phyloP scores from a whole-genome alignment of 1,139 yeast species.

The Suhomyces choctaworum region DNA sequence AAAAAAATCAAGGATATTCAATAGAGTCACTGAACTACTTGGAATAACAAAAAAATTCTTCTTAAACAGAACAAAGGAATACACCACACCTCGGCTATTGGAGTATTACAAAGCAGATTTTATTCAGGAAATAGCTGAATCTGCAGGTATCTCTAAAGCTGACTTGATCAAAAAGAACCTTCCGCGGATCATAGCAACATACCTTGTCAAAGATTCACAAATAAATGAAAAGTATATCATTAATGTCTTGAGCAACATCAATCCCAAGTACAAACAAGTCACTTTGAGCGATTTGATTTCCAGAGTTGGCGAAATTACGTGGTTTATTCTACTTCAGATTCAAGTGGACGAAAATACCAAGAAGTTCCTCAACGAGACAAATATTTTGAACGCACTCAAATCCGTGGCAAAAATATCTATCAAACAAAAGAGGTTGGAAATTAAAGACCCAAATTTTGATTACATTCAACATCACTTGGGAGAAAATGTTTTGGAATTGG shows the following conservation, averaged over 20 bases:
- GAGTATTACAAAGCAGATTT: slow-evolving; percentile 64
- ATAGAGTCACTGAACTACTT: slow-evolving; percentile 61
- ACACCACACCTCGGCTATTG: slow-evolving; percentile 75
- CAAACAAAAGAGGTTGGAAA: slow-evolving; percentile 17
- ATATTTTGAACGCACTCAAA: slow-evolving; percentile 41
- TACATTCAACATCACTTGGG: slow-evolving; percentile 38
- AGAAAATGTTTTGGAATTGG: slow-evolving; percentile 70
- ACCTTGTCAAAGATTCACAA: slow-evolving; percentile 37
- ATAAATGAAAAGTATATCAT: slow-evolving; percentile 53
- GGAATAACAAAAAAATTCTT: slow-evolving; percentile 64
- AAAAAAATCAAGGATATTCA: slow-evolving; percentile 57
- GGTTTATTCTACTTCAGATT: slow-evolving; percentile 43
- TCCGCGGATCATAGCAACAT: slow-evolving; percentile 43
- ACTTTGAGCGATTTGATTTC: slow-evolving; percentile 47
- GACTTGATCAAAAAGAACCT: slow-evolving; percentile 38
- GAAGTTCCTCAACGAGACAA: slow-evolving; percentile 28
- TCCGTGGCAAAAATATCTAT: slow-evolving; percentile 38
- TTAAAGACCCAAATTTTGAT: slow-evolving; percentile 9
- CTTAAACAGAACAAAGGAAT: slow-evolving; percentile 65
- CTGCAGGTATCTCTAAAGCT: slow-evolving; percentile 34
- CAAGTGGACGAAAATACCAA: slow-evolving; percentile 31
- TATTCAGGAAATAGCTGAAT: slow-evolving; percentile 53
- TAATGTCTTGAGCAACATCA: slow-evolving; percentile 54
- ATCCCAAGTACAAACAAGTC: slow-evolving; percentile 42
- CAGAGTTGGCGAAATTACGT: slow-evolving; percentile 44